A percentile compares a stretch with the other conserved stretches of the same genome.
phyloP scores from a whole-genome alignment of 768 basidiomycete genomes.

The Boletus edulis region DNA sequence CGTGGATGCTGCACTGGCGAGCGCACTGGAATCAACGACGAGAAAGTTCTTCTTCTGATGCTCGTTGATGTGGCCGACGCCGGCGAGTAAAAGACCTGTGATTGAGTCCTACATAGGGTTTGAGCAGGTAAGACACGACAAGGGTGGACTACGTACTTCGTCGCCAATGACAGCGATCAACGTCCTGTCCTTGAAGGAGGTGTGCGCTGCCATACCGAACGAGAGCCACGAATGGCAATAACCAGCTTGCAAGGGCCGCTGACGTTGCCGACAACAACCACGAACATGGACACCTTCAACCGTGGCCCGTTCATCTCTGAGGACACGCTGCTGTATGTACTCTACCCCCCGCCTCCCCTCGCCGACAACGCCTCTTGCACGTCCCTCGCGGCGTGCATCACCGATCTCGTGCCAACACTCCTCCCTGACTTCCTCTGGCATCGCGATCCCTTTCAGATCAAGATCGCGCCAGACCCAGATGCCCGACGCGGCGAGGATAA shows the following conservation, averaged over 20 bases:
- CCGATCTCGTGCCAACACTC: conserved; percentile 48
- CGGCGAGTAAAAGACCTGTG: conserved; percentile 92
- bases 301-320: conserved; percentile 77
- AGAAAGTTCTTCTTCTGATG: conserved; percentile 98
- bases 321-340: conserved; percentile 76
- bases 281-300: conserved; percentile 66
- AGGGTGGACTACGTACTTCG: conserved; percentile 55
- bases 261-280: background rate
- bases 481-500: conserved; percentile 25
- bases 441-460: conserved; percentile 78
- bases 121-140: conserved; percentile 7
- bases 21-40: conserved; percentile 88
- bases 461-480: conserved; percentile 52
- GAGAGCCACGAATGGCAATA: conserved; percentile 17
- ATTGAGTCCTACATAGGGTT: conserved; percentile 76
- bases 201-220: conserved; percentile 44
- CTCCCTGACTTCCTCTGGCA: conserved; percentile 78
- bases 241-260: background rate
- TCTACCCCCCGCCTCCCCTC: conserved; percentile 58
- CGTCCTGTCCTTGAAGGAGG: conserved; percentile 76
- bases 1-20: background rate
- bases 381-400: conserved; percentile 68
- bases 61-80: conserved; percentile 88
- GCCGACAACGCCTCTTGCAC: conserved; percentile 61
- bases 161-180: conserved; percentile 97